Percentiles rank a stretch among this genome's conserved stretches.
These are phyloP conservation scores for Pseudoneurospora amorphoporcata DNA, from an alignment of 495 filamentous ascomycete genomes.

Conservation along the genomic window DNA sequence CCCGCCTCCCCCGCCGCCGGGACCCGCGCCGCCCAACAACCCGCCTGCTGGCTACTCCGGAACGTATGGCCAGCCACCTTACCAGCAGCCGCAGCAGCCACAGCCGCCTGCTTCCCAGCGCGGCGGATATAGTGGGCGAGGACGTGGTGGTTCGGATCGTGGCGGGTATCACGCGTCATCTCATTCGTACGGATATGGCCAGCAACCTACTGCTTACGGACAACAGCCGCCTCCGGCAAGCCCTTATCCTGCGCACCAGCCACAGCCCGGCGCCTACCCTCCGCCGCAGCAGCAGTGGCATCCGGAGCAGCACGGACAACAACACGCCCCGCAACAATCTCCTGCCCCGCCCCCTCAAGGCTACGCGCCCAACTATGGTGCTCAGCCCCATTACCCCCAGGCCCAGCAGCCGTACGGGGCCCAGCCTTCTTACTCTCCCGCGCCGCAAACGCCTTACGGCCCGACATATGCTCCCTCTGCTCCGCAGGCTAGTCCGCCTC, in stretches of 20 bases:
- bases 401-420: constrained; percentile 12
- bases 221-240: constrained; percentile 15
- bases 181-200: constrained; percentile 15
- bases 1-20: constrained; percentile 45
- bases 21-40: constrained; percentile 25
- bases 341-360: constrained; percentile 29
- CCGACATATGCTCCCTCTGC: constrained; percentile 24
- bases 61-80: constrained; percentile 24
- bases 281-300: constrained; percentile 15
- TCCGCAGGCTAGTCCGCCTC: constrained; percentile 22
- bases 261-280: background rate
- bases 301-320: constrained; percentile 15
- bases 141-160: constrained; percentile 25
- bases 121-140: constrained; percentile 22
- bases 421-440: constrained; percentile 15
- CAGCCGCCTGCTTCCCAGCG: constrained; percentile 14
- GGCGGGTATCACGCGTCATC: constrained; percentile 23
- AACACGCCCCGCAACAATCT: constrained; percentile 10
- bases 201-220: constrained; percentile 16
- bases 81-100: constrained; percentile 13
- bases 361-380: constrained; percentile 43
- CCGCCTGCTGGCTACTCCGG: constrained; percentile 18
- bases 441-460: constrained; percentile 22
- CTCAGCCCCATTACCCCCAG: constrained; percentile 33
- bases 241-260: constrained; percentile 11